Conservation (phyloP, 1,284 basidiomycete genomes). For the Sanguinoderma infundibulare region DNA sequence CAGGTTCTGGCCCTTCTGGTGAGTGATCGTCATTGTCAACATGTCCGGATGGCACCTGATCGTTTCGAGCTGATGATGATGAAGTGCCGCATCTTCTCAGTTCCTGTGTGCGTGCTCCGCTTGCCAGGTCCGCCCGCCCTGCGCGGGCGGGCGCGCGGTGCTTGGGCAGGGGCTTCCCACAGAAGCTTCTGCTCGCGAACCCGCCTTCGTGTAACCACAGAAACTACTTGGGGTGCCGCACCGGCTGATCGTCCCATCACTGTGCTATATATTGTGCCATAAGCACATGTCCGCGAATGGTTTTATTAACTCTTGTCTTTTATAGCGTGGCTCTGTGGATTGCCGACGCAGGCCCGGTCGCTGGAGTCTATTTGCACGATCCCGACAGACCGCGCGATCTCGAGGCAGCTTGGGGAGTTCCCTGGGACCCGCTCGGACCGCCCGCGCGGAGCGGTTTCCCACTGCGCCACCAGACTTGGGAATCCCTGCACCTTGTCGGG, state of each 20-base stretch:
- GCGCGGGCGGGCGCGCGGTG: too few relatives aligned
- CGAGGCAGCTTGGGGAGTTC: conserved; percentile 1
- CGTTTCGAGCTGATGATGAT: conserved; percentile 11
- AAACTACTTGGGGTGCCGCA: conserved; percentile 16
- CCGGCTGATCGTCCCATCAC: conserved; percentile 18
- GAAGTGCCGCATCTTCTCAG: conserved; percentile 9
- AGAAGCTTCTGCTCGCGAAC: conserved; percentile 19
- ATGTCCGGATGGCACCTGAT: conserved; percentile 8
- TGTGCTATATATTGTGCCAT: neutral
- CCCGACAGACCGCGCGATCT: neutral
- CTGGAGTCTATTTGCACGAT: neutral
- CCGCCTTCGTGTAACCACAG: conserved; percentile 26
- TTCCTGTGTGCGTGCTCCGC: conserved; percentile 15
- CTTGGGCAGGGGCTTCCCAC: conserved; percentile 10
- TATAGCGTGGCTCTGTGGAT: conserved; percentile 2
- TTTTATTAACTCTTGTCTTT: conserved; percentile 8
- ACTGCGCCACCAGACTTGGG: conserved; percentile 15
- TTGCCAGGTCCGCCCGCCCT: too few relatives aligned
- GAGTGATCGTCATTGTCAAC: conserved; percentile 6
- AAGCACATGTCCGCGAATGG: conserved; percentile 16
- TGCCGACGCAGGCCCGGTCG: conserved; percentile 21
- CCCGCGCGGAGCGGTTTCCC: conserved; percentile 12
- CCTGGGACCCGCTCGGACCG: conserved; percentile 11
- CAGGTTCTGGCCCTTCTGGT: neutral
- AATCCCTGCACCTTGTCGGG: conserved; percentile 3